Evolutionary conservation across 306 rosid genomes (phyloP).

Genomic region (Citrullus amarus): DNA sequence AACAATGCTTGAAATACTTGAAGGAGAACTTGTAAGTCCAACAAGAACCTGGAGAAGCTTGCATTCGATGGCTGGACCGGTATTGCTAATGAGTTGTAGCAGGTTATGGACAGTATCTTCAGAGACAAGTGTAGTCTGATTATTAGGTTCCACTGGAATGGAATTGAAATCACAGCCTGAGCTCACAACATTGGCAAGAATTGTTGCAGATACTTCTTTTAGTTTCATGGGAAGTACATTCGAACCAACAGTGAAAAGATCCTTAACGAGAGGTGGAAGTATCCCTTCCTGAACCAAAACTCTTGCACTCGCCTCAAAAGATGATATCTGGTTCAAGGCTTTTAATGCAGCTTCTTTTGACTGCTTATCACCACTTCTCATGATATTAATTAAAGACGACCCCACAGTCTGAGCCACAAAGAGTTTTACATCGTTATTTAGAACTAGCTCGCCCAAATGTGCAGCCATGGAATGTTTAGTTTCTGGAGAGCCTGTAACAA

Average conservation of each 20-base stretch:
- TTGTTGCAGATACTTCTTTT: conserved; percentile 89
- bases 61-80: conserved; percentile 94
- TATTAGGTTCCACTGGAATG: conserved; percentile 60
- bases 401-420: conserved; percentile 74
- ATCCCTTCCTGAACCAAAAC: conserved; percentile 87
- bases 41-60: conserved; percentile 97
- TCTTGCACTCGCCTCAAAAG: conserved; percentile 79
- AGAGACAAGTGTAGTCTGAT: conserved; percentile 84
- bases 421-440: conserved; percentile 77
- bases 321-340: conserved; percentile 89
- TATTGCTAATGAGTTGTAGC: conserved; percentile 92
- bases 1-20: conserved; percentile 56
- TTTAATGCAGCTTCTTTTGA: conserved; percentile 89
- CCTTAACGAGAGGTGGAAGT: conserved; percentile 87
- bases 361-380: conserved; percentile 65
- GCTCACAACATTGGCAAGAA: conserved; percentile 80
- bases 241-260: conserved; percentile 81
- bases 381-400: conserved; percentile 64
- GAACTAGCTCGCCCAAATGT: conserved; percentile 79
- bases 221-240: conserved; percentile 72
- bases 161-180: conserved; percentile 77
- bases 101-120: conserved; percentile 82
- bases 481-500: conserved; percentile 81
- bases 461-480: conserved; percentile 78
- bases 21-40: conserved; percentile 69